phyloP scores from a whole-genome alignment of 768 basidiomycete genomes.

The Mycena indigotica region DNA sequence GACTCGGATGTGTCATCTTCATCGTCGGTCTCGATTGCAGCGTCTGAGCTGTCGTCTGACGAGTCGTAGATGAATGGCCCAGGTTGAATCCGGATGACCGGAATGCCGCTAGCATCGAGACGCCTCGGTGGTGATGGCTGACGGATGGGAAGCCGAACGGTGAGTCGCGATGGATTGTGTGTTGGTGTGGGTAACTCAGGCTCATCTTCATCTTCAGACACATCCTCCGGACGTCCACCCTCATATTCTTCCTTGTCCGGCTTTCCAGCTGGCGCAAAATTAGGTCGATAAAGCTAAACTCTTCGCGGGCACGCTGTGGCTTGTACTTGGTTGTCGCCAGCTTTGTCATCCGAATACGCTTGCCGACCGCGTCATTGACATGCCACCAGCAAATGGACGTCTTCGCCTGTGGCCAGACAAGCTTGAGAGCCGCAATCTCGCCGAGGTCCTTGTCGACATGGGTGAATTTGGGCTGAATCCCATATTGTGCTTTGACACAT shows the following conservation, averaged over 20 bases:
- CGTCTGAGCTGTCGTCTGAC: slow-evolving; percentile 10
- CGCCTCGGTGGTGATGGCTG: neutral
- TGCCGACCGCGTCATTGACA: slow-evolving; percentile 5
- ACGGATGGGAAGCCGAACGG: slow-evolving; percentile 1
- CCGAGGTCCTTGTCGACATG: slow-evolving; percentile 26
- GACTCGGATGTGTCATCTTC: neutral
- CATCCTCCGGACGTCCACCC: neutral
- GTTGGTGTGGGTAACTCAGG: neutral
- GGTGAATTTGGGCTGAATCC: slow-evolving; percentile 14
- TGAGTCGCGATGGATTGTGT: neutral
- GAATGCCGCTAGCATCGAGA: neutral
- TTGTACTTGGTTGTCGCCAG: slow-evolving; percentile 23
- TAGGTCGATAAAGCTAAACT: slow-evolving; percentile 20
- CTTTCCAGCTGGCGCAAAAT: slow-evolving; percentile 9
- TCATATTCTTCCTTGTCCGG: slow-evolving; percentile 8
- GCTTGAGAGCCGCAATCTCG: slow-evolving; percentile 13
- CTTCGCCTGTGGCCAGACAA: slow-evolving; percentile 18
- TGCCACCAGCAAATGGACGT: slow-evolving; percentile 26
- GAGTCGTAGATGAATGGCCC: neutral
- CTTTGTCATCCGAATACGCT: slow-evolving; percentile 15
- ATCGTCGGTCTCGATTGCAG: neutral
- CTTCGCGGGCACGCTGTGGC: slow-evolving; percentile 4
- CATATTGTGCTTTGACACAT: slow-evolving; percentile 15
- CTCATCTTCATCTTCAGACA: neutral
- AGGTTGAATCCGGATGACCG: neutral